Evolutionary conservation across 805 yeast species (phyloP).

Genomic region (Wickerhamiella bombiphila): DNA sequence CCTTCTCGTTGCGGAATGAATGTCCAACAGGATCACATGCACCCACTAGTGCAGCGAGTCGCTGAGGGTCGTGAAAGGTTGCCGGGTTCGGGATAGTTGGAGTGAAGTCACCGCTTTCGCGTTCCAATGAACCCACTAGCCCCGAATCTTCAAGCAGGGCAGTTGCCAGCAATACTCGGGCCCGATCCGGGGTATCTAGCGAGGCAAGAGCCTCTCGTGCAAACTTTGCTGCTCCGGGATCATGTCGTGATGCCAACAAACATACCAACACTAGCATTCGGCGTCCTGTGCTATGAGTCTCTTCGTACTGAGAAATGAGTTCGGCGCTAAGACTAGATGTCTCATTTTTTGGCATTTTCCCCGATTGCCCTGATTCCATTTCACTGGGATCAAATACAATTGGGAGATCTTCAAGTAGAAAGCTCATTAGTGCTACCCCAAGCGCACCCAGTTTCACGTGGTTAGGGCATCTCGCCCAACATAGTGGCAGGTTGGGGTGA

Average conservation of each 20-base stretch:
- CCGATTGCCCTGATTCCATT: too few species aligned
- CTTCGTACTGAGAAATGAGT: too few species aligned
- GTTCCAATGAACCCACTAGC: neutral
- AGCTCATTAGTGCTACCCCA: too few species aligned
- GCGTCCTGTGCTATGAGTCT: too few species aligned
- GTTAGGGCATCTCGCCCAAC: too few species aligned
- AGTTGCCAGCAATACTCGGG: neutral
- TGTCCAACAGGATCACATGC: constrained; percentile 1
- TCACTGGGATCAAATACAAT: too few species aligned
- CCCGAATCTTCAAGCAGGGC: constrained; percentile 2
- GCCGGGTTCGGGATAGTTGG: neutral
- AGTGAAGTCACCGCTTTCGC: neutral
- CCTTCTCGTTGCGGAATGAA: neutral
- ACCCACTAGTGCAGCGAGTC: neutral
- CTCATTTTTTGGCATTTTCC: too few species aligned
- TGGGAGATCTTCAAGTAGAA: too few species aligned
- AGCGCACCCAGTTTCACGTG: too few species aligned
- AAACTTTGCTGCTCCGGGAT: neutral
- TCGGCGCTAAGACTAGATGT: too few species aligned
- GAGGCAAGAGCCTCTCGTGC: neutral
- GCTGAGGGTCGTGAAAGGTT: neutral
- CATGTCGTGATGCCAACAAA: neutral
- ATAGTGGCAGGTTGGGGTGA: too few species aligned
- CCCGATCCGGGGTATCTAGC: neutral
- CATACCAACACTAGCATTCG: neutral